Conservation (phyloP, 2,329 filamentous ascomycete species). For the Diplocarpon mali region DNA sequence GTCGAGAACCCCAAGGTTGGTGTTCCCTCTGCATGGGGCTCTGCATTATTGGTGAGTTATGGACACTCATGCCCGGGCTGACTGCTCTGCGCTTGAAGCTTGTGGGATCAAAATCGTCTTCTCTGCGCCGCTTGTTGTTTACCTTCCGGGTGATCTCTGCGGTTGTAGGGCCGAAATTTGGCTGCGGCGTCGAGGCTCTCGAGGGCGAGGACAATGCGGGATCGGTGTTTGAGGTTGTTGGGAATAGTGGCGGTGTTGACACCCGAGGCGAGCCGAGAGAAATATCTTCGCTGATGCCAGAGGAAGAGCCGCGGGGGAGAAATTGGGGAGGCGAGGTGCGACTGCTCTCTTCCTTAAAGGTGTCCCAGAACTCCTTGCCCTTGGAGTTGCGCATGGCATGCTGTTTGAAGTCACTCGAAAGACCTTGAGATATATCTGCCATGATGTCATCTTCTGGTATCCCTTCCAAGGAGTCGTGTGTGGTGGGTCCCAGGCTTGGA, state of each 20-base stretch:
- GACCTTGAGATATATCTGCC: constrained; percentile 36
- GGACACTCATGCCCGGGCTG: constrained; percentile 79
- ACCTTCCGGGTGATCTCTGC: constrained; percentile 70
- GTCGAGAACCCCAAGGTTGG: constrained; percentile 60
- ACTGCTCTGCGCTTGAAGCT: constrained; percentile 88
- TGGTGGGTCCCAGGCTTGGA: constrained; percentile 49
- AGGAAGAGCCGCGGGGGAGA: constrained; percentile 47
- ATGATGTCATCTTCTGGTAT: constrained; percentile 60
- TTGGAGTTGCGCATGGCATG: constrained; percentile 63
- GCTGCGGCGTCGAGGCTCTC: constrained; percentile 25
- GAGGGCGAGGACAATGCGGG: constrained; percentile 23
- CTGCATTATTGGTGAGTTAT: constrained; percentile 81
- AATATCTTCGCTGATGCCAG: constrained; percentile 56
- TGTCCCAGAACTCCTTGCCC: constrained; percentile 68
- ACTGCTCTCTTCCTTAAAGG: constrained; percentile 58
- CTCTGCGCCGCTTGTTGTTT: constrained; percentile 71
- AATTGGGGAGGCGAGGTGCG: constrained; percentile 42
- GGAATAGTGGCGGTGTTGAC: constrained; percentile 23
- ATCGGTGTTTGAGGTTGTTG: constrained; percentile 13
- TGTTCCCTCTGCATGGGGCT: constrained; percentile 67
- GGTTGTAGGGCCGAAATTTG: constrained; percentile 43
- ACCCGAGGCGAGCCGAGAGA: constrained; percentile 27
- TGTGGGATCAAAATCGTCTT: constrained; percentile 81
- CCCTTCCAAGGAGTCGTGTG: constrained; percentile 55
- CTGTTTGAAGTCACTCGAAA: constrained; percentile 61